These are phyloP conservation scores for Penicillium sp. DNA, from an alignment of 2,329 filamentous ascomycete species.

Conservation along the genomic window DNA sequence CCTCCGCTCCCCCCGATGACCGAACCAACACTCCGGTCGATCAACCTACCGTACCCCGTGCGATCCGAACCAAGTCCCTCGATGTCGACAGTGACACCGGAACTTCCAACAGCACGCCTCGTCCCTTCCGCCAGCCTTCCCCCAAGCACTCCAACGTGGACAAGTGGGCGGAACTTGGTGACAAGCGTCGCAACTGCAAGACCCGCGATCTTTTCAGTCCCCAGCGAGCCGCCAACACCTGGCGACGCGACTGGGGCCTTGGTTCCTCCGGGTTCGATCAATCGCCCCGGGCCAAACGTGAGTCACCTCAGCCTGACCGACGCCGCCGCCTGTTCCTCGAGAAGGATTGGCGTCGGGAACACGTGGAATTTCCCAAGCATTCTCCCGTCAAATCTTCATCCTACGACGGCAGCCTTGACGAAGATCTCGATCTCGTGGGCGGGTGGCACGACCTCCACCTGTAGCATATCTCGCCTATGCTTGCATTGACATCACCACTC, in stretches of 20 bases:
- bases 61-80: conserved; percentile 43
- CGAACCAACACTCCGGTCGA: conserved; percentile 37
- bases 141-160: conserved; percentile 58
- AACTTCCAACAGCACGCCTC: conserved; percentile 31
- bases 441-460: conserved; percentile 74
- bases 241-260: conserved; percentile 44
- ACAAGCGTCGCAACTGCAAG: conserved; percentile 66
- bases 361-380: conserved; percentile 28
- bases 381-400: conserved; percentile 34
- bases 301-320: conserved; percentile 27
- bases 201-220: conserved; percentile 52
- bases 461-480: conserved; percentile 37
- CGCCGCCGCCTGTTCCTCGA: conserved; percentile 42
- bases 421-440: conserved; percentile 91
- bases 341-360: conserved; percentile 49
- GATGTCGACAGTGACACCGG: conserved; percentile 64
- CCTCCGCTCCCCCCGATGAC: conserved; percentile 54
- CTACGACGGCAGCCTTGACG: conserved; percentile 58
- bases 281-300: conserved; percentile 34
- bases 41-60: conserved; percentile 11
- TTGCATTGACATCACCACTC: conserved; percentile 6
- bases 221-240: conserved; percentile 44
- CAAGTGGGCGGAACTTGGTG: conserved; percentile 87
- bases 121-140: conserved; percentile 61
- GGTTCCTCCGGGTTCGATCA: conserved; percentile 40